These are phyloP conservation scores for Sclerotinia spermophila DNA, from an alignment of 2,329 filamentous ascomycete genomes.

Conservation along the genomic window DNA sequence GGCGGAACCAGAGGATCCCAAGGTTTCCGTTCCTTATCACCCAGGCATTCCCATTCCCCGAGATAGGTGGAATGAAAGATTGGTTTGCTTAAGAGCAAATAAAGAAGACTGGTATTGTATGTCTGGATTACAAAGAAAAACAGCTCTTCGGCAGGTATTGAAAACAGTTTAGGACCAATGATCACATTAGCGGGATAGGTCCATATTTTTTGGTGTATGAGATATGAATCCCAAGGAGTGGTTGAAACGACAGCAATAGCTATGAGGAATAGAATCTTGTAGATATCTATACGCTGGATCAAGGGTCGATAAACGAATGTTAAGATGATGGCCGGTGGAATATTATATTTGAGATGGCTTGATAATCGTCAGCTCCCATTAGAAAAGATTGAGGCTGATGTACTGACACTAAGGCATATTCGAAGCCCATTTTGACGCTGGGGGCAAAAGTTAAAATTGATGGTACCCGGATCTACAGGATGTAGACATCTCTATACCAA, in stretches of 20 bases:
- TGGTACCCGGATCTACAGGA: slow-evolving; percentile 1
- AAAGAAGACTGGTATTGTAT: slow-evolving; percentile 66
- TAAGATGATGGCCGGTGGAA: slow-evolving; percentile 58
- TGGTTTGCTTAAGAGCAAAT: slow-evolving; percentile 62
- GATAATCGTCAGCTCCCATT: slow-evolving; percentile 9
- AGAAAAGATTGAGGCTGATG: neutral
- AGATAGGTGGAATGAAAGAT: slow-evolving; percentile 55
- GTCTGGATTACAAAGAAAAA: slow-evolving; percentile 79
- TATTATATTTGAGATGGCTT: slow-evolving; percentile 61
- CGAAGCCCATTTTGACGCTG: slow-evolving; percentile 48
- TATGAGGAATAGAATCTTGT: slow-evolving; percentile 59
- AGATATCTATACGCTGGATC: slow-evolving; percentile 57
- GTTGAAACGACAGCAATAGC: slow-evolving; percentile 63
- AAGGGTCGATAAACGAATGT: slow-evolving; percentile 59
- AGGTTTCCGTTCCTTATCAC: slow-evolving; percentile 21
- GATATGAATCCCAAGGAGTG: slow-evolving; percentile 73
- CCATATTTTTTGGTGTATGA: slow-evolving; percentile 67
- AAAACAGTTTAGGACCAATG: slow-evolving; percentile 56
- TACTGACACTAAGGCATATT: slow-evolving; percentile 61
- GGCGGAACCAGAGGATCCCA: neutral
- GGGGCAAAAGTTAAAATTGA: slow-evolving; percentile 1
- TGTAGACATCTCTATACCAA: slow-evolving; percentile 16
- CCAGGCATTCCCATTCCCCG: slow-evolving; percentile 21
- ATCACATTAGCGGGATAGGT: slow-evolving; percentile 65
- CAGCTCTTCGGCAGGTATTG: slow-evolving; percentile 68